phyloP scores from a whole-genome alignment of 1,284 basidiomycete species.

The Boletellus sp. region DNA sequence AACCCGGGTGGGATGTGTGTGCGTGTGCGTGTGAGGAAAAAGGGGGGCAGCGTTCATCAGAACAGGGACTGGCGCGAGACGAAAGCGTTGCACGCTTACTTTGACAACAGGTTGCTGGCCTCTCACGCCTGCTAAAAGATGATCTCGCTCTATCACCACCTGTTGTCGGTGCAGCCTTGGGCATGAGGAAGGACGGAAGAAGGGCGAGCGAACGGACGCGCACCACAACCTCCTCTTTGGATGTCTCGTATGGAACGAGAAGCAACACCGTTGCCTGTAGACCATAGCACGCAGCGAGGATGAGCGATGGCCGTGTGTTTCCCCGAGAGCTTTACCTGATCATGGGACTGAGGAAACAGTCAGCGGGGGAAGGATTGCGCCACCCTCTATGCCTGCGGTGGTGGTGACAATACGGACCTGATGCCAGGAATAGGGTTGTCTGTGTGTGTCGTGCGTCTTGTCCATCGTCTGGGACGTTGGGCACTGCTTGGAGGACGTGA shows the following conservation, averaged over 20 bases:
- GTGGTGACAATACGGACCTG: constrained; percentile 39
- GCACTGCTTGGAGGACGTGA: constrained; percentile 11
- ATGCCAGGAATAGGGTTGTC: constrained; percentile 60
- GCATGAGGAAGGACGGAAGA: constrained; percentile 4
- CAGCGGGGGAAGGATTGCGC: constrained; percentile 20
- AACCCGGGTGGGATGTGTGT: not conserved
- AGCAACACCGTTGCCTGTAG: constrained; percentile 72
- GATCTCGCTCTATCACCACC: constrained; percentile 67
- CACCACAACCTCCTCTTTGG: constrained; percentile 67
- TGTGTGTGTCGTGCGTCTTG: constrained; percentile 32
- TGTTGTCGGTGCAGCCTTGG: constrained; percentile 28
- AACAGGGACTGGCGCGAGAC: not conserved
- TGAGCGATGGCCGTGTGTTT: constrained; percentile 6
- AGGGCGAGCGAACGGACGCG: constrained; percentile 26
- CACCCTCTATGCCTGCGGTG: constrained; percentile 5
- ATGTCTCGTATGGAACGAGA: constrained; percentile 64
- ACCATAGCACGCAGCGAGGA: constrained; percentile 20
- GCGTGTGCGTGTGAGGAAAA: not conserved
- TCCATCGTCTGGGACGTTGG: constrained; percentile 19
- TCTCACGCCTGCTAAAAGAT: constrained; percentile 66
- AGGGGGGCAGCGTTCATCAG: not conserved
- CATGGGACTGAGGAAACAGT: constrained; percentile 49
- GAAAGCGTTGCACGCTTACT: constrained; percentile 36
- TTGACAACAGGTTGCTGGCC: constrained; percentile 68
- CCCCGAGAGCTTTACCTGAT: constrained; percentile 47